Evolutionary conservation across 257 asterid genomes (phyloP), one percentile per base, ranked within the genome.

Genomic region (Scutellaria galericulata): DNA sequence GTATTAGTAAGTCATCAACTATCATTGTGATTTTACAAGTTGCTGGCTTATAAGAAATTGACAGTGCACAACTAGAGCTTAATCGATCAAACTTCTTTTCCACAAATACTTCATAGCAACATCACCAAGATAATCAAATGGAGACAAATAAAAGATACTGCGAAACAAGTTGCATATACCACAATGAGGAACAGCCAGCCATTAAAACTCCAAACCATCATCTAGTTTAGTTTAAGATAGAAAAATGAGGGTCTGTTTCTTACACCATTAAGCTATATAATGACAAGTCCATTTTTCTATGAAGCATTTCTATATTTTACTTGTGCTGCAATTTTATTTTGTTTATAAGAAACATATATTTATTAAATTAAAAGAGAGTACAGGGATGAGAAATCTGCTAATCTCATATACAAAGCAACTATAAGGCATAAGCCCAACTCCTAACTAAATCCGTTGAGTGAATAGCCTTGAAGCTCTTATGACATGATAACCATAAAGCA

Each of bases 121-220:
- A 59, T 64, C 42, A 37, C 18, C 1, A 61, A 76, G 52, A 71
- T 15, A 61, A 66, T 57, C 44, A 61, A 68, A 65, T 42, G 42
- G 3, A 45, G 45, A 56, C 59, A 44, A 15, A 53, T 5, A 51
- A 45, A 51, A 42, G 7, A 73, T 7, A 44, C 50, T 31, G 14
- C 3, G 15, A 76, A 59, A 50, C 67, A 70, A 45, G 58, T 47
- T 66, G 42, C 12, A 44, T 53, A 54, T 37, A 61, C 40, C 35
- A 58, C 70, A 41, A 68, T 11, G 56, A 70, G 55, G 20, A 46
- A 54, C 52, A 44, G 35, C 67, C 63, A 48, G 3, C 45, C 13
- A 31, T 13, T 42, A 46, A 24, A 71, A 50, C 47, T 68, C 24
- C 27, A 56, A 46, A 57, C 7, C 57, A 45, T 54, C 48, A 39